Conservation (phyloP, 495 filamentous ascomycete species). For the Evansstolkia leycettana region DNA sequence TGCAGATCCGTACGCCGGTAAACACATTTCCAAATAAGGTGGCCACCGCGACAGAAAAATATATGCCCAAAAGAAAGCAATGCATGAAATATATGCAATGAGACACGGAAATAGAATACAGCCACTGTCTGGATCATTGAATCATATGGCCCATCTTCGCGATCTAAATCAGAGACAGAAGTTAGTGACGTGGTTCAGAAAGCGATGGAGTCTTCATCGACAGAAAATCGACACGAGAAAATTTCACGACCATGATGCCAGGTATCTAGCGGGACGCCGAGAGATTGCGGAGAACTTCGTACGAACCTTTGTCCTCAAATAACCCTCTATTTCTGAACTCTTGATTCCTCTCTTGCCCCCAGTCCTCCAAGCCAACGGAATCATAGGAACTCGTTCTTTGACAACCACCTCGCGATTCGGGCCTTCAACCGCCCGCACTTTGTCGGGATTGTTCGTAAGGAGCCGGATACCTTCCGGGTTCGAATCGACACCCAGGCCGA, state of each 20-base stretch:
- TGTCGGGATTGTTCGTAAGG: slow-evolving; percentile 97
- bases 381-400: slow-evolving; percentile 85
- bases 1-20: no score
- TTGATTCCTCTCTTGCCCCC: slow-evolving; percentile 70
- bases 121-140: slow-evolving; percentile 15
- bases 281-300: not conserved
- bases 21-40: slow-evolving; percentile 1
- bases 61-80: not conserved
- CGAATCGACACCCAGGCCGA: slow-evolving; percentile 51
- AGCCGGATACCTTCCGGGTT: slow-evolving; percentile 60
- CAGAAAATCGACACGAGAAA: no score
- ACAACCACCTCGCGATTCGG: slow-evolving; percentile 78
- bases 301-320: slow-evolving; percentile 81
- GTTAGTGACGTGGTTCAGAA: slow-evolving; percentile 2
- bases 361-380: slow-evolving; percentile 84
- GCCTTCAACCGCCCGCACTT: slow-evolving; percentile 88
- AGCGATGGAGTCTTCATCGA: no score
- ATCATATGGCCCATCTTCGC: slow-evolving; percentile 66
- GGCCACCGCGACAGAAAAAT: not conserved
- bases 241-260: no score
- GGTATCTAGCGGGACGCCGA: no score
- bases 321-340: slow-evolving; percentile 81
- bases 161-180: slow-evolving; percentile 28
- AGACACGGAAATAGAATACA: not conserved
- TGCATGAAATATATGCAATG: not conserved